A percentile compares a stretch with the other conserved stretches of the same genome.
phyloP scores from a whole-genome alignment of 305 asterid species.

The Lippia alba region DNA sequence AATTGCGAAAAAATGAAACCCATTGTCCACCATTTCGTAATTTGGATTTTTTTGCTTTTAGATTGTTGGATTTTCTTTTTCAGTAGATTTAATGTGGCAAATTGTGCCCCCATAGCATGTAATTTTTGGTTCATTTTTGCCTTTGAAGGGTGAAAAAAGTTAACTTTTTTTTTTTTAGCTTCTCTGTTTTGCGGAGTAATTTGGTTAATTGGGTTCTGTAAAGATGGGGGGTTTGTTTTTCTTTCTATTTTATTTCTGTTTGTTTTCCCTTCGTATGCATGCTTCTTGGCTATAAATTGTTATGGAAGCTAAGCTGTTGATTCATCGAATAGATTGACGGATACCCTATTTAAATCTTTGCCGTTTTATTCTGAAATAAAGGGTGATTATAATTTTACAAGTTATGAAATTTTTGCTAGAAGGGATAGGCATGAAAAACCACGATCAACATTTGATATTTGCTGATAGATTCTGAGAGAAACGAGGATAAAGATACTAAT shows the following conservation, averaged over 20 bases:
- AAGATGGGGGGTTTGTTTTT: not conserved
- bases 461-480: slow-evolving; percentile 12
- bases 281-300: slow-evolving; percentile 1
- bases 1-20: not conserved
- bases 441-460: not conserved
- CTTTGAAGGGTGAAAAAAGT: no score
- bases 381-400: not conserved
- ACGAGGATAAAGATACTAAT: not conserved
- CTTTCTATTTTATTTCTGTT: not conserved
- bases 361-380: not conserved
- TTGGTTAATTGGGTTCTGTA: slow-evolving; percentile 12
- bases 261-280: no score
- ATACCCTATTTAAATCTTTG: not conserved
- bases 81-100: slow-evolving; percentile 13
- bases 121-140: not conserved
- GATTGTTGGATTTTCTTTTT: not conserved
- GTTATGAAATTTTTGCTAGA: not conserved
- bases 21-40: slow-evolving; percentile 11
- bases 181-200: slow-evolving; percentile 12
- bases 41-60: slow-evolving; percentile 4
- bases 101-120: not conserved
- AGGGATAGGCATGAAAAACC: not conserved
- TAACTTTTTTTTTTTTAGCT: not conserved
- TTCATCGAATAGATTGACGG: not conserved
- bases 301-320: slow-evolving; percentile 13